Evolutionary conservation across 1,139 yeast genomes (phyloP).

Genomic region (Kurtzmaniella quercitrusa): DNA sequence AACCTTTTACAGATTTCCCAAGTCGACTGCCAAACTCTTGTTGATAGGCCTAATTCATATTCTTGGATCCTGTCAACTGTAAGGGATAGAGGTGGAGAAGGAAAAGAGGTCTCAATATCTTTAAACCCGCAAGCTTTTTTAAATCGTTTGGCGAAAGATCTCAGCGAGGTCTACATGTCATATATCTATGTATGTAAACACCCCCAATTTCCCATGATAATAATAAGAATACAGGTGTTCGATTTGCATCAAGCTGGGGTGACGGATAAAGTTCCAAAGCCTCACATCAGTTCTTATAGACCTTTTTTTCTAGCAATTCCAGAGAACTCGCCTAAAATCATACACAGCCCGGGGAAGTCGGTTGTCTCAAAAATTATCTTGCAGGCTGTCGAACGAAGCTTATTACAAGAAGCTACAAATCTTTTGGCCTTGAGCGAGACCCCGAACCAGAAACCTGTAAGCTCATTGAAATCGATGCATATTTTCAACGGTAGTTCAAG

Average conservation of each 20-base stretch:
- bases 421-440: conserved; percentile 23
- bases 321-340: conserved; percentile 58
- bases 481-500: conserved; percentile 59
- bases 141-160: conserved; percentile 40
- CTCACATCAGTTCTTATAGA: conserved; percentile 48
- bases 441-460: conserved; percentile 42
- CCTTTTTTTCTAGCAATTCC: conserved; percentile 70
- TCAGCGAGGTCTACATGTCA: conserved; percentile 48
- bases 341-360: conserved; percentile 52
- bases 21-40: conserved; percentile 60
- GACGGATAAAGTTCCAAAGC: conserved; percentile 13
- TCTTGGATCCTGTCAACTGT: conserved; percentile 61
- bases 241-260: conserved; percentile 34
- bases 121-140: conserved; percentile 46
- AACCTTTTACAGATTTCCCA: conserved; percentile 70
- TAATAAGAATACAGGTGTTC: conserved; percentile 66
- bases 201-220: conserved; percentile 55
- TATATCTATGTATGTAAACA: conserved; percentile 68
- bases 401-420: conserved; percentile 38
- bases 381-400: conserved; percentile 53
- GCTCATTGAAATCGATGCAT: conserved; percentile 52
- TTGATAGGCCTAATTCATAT: conserved; percentile 50
- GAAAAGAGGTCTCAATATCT: conserved; percentile 29
- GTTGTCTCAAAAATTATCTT: conserved; percentile 50
- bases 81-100: conserved; percentile 26